A percentile compares a stretch with the other conserved stretches of the same genome.
Conservation (phyloP, 352 stramenopile genomes). For the Globisporangium ultimum region DNA sequence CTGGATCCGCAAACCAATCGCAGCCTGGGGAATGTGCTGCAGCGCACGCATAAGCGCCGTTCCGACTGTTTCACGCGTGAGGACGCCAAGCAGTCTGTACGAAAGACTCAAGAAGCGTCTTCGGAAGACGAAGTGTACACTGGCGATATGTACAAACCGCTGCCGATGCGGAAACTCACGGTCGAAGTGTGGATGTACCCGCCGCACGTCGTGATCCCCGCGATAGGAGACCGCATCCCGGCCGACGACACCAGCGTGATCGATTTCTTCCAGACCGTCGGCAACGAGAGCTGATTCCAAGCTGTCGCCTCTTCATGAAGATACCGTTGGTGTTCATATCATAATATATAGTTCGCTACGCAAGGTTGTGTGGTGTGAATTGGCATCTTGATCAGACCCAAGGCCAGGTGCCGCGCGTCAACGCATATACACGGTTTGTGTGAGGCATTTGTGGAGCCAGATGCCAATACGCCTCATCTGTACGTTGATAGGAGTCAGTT, state of each 20-base stretch:
- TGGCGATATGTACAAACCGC: conserved; percentile 36
- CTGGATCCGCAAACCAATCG: conserved; percentile 23
- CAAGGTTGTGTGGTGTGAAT: no score
- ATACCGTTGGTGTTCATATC: background rate
- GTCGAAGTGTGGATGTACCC: conserved; percentile 76
- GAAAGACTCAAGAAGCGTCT: conserved; percentile 6
- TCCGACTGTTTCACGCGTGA: conserved; percentile 23
- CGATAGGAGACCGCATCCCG: conserved; percentile 53
- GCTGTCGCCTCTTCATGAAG: background rate
- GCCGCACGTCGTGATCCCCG: conserved; percentile 54
- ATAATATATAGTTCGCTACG: no score
- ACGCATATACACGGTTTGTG: no score
- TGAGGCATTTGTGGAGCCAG: no score
- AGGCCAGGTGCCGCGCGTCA: no score
- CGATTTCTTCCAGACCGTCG: conserved; percentile 43
- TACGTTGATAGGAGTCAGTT: no score
- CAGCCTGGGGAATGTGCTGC: conserved; percentile 50
- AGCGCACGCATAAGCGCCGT: conserved; percentile 12
- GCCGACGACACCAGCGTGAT: conserved; percentile 26
- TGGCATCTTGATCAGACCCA: no score
- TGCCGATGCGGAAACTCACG: conserved; percentile 51
- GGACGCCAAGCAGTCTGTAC: background rate
- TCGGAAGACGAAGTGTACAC: conserved; percentile 18
- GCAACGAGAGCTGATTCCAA: background rate
- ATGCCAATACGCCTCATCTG: no score